Base-by-base conservation (phyloP, 148 eudicot genomes). In the Fallopia convolvulus region DNA sequence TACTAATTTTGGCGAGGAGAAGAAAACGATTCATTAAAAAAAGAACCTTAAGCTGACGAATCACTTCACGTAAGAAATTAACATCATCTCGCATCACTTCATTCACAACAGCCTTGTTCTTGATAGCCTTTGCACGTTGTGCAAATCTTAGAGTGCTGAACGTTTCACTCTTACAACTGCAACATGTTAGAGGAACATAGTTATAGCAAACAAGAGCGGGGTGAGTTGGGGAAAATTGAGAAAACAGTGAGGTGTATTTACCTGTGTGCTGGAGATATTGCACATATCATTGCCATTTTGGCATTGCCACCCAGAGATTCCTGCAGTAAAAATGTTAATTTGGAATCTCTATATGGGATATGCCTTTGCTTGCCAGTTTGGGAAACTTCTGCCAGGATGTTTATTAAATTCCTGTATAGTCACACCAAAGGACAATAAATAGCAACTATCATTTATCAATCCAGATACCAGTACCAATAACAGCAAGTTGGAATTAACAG, bases 261-360 rank as follows among this genome's bases (percentile, higher is more conserved):
- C 99, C 99, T 92, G 80, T 81, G 86, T 15, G 92, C 85, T 3
- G 99, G 97, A 84, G 99, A 94, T 78, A 94, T 88, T 39, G 99
- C 97, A 81, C 99, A 94, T 58, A 94, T 89, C 99, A 94, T 92
- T 70, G 97, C 99, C 81, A 94, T 77, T 86, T 94, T 94, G 71
- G 99, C 99, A 84, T 94, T 94, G 68, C 99, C 99, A 50, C 99
- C 97, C 21, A 95, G 99, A 83, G 99, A 95, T 80, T 95, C 99
- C 86, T 95, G 99, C 77, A 95, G 83, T 83, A 95, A 85, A 80
- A 95, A 95, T 65, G 99, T 95, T 86, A 95, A 83, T 84, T 88
- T 91, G 53, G 99, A 95, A 83, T 95, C 97, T 85, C 99, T 85
- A 77, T 95, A 95, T 18, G 99, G 99, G 70, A 95, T 92, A 83